A percentile compares a stretch with the other conserved stretches of the same genome.
phyloP scores from a whole-genome alignment of 148 eudicot species.

The Vaccinium myrtillus region DNA sequence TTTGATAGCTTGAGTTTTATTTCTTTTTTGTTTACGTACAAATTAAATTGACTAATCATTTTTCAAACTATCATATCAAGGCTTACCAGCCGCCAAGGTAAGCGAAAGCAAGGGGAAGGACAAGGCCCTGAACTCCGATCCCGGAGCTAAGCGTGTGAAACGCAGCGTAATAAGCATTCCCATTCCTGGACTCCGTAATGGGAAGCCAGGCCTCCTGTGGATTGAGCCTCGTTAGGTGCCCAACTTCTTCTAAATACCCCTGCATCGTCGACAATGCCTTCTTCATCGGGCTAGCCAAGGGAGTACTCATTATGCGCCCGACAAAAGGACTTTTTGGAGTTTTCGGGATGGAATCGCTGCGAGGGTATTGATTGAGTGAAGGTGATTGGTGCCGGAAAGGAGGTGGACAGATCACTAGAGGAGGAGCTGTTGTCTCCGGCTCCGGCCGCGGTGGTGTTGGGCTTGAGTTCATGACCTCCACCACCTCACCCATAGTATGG shows the following conservation, averaged over 20 bases:
- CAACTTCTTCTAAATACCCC: conserved; percentile 50
- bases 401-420: conserved; percentile 6
- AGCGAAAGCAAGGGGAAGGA: conserved; percentile 17
- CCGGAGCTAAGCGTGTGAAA: conserved; percentile 18
- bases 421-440: background rate
- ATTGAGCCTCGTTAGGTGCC: conserved; percentile 1
- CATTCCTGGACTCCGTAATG: conserved; percentile 18
- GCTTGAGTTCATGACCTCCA: conserved; percentile 2
- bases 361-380: background rate
- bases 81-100: conserved; percentile 15
- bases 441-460: background rate
- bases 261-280: conserved; percentile 31
- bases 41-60: too few species aligned
- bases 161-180: conserved; percentile 15
- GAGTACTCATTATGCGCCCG: conserved; percentile 27
- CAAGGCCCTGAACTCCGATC: conserved; percentile 17
- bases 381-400: conserved; percentile 7
- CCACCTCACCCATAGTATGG: background rate
- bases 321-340: conserved; percentile 49
- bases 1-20: background rate
- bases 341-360: conserved; percentile 2
- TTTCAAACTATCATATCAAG: background rate
- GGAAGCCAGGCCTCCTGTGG: conserved; percentile 24
- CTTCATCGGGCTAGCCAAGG: conserved; percentile 10
- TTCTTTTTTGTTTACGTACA: background rate